Evolutionary conservation across 2,329 filamentous ascomycete genomes (phyloP), one percentile per base, ranked within the genome.

Genomic region (Aspergillus thermomutatus): DNA sequence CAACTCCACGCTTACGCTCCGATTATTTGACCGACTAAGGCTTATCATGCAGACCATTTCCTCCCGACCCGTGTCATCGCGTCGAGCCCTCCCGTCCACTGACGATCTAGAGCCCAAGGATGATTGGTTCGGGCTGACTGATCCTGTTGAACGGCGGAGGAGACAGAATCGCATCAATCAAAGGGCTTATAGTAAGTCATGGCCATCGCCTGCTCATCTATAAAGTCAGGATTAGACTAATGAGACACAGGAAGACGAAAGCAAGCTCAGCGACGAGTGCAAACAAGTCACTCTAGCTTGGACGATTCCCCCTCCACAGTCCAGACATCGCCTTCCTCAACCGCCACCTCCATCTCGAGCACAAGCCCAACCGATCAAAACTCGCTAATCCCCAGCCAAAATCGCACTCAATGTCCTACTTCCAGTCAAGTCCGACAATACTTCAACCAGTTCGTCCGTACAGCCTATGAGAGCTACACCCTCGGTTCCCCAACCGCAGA

Each of bases 161-260:
- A 61, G 62, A 43, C 69, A 71, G 52, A 71, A 71, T 49, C 63
- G 69, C 21, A 58, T 71, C 26, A 71, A 71, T 31, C 69, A 71
- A 56, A 56, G 69, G 45, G 67, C 67, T n/a, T 65, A 62, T 52
- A 62, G 69, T 71, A 56, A 56, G 65, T 55, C n/a, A 43, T 11
- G 6, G 6, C 19, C 3, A 8, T n/a, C 17, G 9, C 3, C 23
- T 21, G 37, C n/a, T 28, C 17, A 11, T 23, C 7, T 9, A 37
- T 19, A 21, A 11, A 27, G 3, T 23, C 3, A 14, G 21, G 37
- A 14, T 31, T 21, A 4, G 34, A 37, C 17, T 21, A 5, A 48
- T 6, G 11, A 4, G 4, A 26, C 10, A 14, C 26, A 69, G 66
- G 66, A 1, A 60, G 61, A 52, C 61, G 68, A 8, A 66, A 64